A percentile compares a stretch with the other conserved stretches of the same genome.
phyloP scores from a whole-genome alignment of 805 yeast genomes.

The Barnettozyma wickerhamii region DNA sequence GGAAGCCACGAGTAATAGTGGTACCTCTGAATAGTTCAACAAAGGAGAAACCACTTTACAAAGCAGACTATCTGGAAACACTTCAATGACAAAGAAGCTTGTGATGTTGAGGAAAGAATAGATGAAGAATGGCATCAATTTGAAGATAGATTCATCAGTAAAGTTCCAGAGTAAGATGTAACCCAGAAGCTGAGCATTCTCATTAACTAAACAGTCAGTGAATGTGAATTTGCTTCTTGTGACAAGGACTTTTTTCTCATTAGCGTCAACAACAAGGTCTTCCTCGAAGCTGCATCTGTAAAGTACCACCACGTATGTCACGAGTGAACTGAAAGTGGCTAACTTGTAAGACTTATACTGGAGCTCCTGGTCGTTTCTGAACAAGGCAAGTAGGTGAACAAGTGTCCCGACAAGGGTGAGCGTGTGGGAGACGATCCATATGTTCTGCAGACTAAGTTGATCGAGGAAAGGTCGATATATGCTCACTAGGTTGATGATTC shows the following conservation, averaged over 20 bases:
- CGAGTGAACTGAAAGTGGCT: slow-evolving; percentile 16
- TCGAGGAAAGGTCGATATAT: not conserved
- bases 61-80: slow-evolving; percentile 29
- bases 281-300: slow-evolving; percentile 19
- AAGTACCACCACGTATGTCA: slow-evolving; percentile 25
- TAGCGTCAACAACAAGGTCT: slow-evolving; percentile 12
- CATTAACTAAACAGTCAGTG: slow-evolving; percentile 36
- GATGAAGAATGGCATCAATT: slow-evolving; percentile 36
- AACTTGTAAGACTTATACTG: slow-evolving; percentile 13
- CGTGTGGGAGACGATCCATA: slow-evolving; percentile 23
- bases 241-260: slow-evolving; percentile 11
- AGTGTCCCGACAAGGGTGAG: slow-evolving; percentile 18
- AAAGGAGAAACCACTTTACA: slow-evolving; percentile 34
- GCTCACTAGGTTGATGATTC: too few relatives aligned
- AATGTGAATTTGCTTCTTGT: slow-evolving; percentile 22
- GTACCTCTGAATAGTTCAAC: slow-evolving; percentile 33
- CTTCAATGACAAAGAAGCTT: slow-evolving; percentile 30
- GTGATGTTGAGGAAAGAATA: slow-evolving; percentile 37
- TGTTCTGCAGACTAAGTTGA: slow-evolving; percentile 19
- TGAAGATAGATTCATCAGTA: slow-evolving; percentile 29
- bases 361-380: not conserved
- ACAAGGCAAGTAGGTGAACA: slow-evolving; percentile 7
- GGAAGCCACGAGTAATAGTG: slow-evolving; percentile 34
- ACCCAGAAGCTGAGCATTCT: slow-evolving; percentile 35
- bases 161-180: slow-evolving; percentile 35